Evolutionary conservation across 768 basidiomycete genomes (phyloP).

Genomic region (Mycena venus): DNA sequence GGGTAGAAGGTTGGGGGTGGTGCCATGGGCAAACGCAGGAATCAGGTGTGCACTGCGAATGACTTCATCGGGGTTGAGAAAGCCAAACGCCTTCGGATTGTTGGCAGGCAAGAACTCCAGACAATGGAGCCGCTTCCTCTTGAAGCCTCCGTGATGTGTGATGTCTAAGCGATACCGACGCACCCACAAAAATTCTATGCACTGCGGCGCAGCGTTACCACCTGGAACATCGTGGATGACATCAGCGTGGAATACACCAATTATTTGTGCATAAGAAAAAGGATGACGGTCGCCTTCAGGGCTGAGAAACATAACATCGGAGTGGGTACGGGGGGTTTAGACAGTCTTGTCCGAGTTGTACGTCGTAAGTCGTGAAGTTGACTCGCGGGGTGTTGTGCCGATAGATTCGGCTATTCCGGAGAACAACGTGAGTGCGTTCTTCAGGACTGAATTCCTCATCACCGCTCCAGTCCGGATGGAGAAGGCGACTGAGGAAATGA

Average conservation of each 20-base stretch:
- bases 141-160: too few relatives aligned
- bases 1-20: too few relatives aligned
- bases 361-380: slow-evolving; percentile 46
- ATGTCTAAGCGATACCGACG: too few relatives aligned
- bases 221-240: slow-evolving; percentile 13
- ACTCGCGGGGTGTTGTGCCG: slow-evolving; percentile 42
- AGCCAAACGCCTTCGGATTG: too few relatives aligned
- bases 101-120: too few relatives aligned
- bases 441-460: slow-evolving; percentile 20
- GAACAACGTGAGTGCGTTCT: background rate
- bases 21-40: too few relatives aligned
- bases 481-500: slow-evolving; percentile 23
- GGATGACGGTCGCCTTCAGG: slow-evolving; percentile 35
- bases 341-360: slow-evolving; percentile 43
- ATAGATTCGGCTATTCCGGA: slow-evolving; percentile 36
- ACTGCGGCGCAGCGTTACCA: too few relatives aligned
- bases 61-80: too few relatives aligned
- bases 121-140: too few relatives aligned
- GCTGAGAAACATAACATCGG: slow-evolving; percentile 40
- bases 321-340: slow-evolving; percentile 44
- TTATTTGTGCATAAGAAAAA: slow-evolving; percentile 37
- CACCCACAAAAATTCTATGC: too few relatives aligned
- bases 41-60: too few relatives aligned
- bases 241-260: slow-evolving; percentile 38
- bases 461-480: slow-evolving; percentile 16